Evolutionary conservation across 768 basidiomycete species (phyloP).

Genomic region (Chalciporus sphaerocephalus): DNA sequence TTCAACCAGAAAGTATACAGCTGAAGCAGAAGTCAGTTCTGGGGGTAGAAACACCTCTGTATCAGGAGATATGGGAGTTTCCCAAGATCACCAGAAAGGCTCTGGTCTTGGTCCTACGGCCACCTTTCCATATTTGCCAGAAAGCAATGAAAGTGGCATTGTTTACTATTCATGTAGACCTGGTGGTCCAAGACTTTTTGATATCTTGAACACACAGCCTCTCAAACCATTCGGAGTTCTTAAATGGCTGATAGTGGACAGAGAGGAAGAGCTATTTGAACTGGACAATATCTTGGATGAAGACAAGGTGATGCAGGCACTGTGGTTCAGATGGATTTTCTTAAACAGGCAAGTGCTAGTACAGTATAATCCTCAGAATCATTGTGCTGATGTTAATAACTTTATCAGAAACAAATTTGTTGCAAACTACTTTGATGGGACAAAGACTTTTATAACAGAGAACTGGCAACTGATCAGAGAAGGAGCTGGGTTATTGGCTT

Average conservation of each 20-base stretch:
- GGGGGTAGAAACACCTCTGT: conserved; percentile 3
- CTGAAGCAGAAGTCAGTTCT: neutral
- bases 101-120: conserved; percentile 50
- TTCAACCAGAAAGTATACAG: conserved; percentile 2
- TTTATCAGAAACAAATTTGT: conserved; percentile 50
- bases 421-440: conserved; percentile 49
- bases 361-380: neutral
- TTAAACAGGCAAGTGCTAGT: conserved; percentile 56
- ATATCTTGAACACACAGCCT: conserved; percentile 56
- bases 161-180: conserved; percentile 62
- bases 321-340: conserved; percentile 75
- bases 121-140: conserved; percentile 45
- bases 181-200: conserved; percentile 60
- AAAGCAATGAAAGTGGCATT: conserved; percentile 44
- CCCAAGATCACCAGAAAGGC: conserved; percentile 23
- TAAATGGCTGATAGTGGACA: conserved; percentile 64
- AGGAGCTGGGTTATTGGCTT: conserved; percentile 63
- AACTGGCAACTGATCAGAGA: conserved; percentile 65
- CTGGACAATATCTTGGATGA: conserved; percentile 67
- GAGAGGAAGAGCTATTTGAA: conserved; percentile 75
- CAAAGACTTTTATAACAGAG: conserved; percentile 49
- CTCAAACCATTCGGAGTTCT: conserved; percentile 61
- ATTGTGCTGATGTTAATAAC: neutral
- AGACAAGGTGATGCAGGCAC: conserved; percentile 72
- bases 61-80: conserved; percentile 12